phyloP scores from a whole-genome alignment of 73 alveolate genomes.

The Blepharisma stoltei region DNA sequence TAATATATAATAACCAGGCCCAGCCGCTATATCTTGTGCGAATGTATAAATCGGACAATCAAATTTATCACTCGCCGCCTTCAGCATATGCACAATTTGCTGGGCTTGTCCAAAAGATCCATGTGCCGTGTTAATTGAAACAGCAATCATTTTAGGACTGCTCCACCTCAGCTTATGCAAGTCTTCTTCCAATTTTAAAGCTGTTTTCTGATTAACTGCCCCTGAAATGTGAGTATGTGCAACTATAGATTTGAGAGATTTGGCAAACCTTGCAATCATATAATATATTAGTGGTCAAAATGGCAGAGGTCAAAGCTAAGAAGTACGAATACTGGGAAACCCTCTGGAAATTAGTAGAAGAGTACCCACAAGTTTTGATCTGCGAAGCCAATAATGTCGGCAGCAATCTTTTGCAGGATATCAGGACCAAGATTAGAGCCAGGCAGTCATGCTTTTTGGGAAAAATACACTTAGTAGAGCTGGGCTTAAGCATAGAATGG shows the following conservation, averaged over 20 bases:
- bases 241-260: too few relatives aligned
- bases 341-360: constrained; percentile 45
- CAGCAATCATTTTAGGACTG: constrained; percentile 34
- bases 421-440: constrained; percentile 63
- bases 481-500: constrained; percentile 52
- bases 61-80: background rate
- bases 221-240: too few relatives aligned
- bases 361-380: constrained; percentile 46
- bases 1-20: constrained; percentile 24
- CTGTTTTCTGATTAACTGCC: too few relatives aligned
- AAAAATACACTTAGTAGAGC: constrained; percentile 68
- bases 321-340: constrained; percentile 51
- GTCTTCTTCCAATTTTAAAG: background rate
- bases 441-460: constrained; percentile 77
- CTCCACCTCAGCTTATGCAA: background rate
- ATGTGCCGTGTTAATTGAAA: constrained; percentile 17
- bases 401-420: constrained; percentile 47
- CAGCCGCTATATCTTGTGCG: constrained; percentile 29
- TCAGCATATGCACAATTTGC: background rate
- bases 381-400: constrained; percentile 52
- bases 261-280: too few relatives aligned
- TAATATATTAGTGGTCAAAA: background rate
- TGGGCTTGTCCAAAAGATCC: constrained; percentile 29
- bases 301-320: constrained; percentile 50
- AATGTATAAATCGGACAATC: constrained; percentile 24